Evolutionary conservation across 2,329 filamentous ascomycete species (phyloP).

Genomic region (Ascochyta viciae-villosae): DNA sequence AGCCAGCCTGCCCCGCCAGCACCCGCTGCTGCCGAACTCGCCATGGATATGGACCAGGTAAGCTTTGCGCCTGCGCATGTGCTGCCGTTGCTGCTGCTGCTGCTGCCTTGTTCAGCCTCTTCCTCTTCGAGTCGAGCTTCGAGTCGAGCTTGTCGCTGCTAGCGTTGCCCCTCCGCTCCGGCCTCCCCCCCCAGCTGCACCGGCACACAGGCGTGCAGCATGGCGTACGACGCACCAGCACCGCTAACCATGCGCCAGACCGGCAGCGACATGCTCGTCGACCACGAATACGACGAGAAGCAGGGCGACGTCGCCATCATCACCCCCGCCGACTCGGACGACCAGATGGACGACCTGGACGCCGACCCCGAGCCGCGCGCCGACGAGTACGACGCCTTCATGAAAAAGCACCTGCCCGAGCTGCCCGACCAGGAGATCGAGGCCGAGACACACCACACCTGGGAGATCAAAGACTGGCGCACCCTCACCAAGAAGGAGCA

Average conservation of each 20-base stretch:
- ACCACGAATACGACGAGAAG: conserved; percentile 68
- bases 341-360: conserved; percentile 63
- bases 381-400: conserved; percentile 80
- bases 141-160: no score
- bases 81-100: neutral
- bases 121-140: no score
- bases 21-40: conserved; percentile 25
- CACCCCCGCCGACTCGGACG: conserved; percentile 62
- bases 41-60: conserved; percentile 53
- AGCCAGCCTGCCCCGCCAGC: conserved; percentile 15
- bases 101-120: no score
- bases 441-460: conserved; percentile 78
- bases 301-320: conserved; percentile 68
- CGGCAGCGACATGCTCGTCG: conserved; percentile 69
- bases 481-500: conserved; percentile 79
- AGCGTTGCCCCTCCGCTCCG: no score
- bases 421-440: conserved; percentile 82
- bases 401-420: conserved; percentile 76
- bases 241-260: conserved; percentile 51
- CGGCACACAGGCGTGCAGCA: neutral
- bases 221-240: neutral
- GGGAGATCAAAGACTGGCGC: conserved; percentile 87
- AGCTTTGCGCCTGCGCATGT: conserved; percentile 26
- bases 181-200: neutral
- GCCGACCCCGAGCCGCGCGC: conserved; percentile 61